Evolutionary conservation across 345 rosid species (phyloP), one percentile per base, ranked within the genome.

Genomic region (Citrus hindsii): DNA sequence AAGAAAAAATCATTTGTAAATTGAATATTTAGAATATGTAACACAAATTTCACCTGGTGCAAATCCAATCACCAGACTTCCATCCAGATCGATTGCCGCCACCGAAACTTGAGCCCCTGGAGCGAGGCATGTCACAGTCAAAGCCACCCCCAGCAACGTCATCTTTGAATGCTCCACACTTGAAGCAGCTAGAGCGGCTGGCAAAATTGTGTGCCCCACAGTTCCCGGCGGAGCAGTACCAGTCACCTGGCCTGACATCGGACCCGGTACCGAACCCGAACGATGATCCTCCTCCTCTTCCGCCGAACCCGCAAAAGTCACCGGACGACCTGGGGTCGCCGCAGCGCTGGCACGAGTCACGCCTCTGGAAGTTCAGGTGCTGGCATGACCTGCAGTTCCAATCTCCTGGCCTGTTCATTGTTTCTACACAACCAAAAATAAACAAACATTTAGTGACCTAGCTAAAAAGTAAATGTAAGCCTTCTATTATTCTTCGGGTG

Each of bases 201-300:
- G 99, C 97, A 35, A 93, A 95, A 80, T 95, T 95, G 84, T 94
- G 99, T 5, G 97, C 86, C 28, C 98, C 99, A 27, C 99, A 95
- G 85, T 88, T 91, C n/a, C 90, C 90, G 2, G 86, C 84, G 2
- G 91, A 56, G 88, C 99, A 95, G 78, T 94, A 95, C 99, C 99
- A 95, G 76, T 93, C 98, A 21, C 99, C 99, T 0, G 96, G 97
- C 74, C 98, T 87, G 73, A 95, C 97, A 65, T 95, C 99, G 22
- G 98, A 91, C 51, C 97, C 99, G 9, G 93, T 85, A 61, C 83
- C 79, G 81, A 90, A 92, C 37, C 92, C 97, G 27, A 91, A 87
- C 0, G 94, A 88, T 0, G 97, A 73, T 64, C 91, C 90, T 4
- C 91, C 90, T 6, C 83, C 79, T 71, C 94, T 78, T 35, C 88